Percentiles rank a stretch among this genome's conserved stretches.
phyloP scores from a whole-genome alignment of 306 rosid species.

The Sesbania bispinosa region DNA sequence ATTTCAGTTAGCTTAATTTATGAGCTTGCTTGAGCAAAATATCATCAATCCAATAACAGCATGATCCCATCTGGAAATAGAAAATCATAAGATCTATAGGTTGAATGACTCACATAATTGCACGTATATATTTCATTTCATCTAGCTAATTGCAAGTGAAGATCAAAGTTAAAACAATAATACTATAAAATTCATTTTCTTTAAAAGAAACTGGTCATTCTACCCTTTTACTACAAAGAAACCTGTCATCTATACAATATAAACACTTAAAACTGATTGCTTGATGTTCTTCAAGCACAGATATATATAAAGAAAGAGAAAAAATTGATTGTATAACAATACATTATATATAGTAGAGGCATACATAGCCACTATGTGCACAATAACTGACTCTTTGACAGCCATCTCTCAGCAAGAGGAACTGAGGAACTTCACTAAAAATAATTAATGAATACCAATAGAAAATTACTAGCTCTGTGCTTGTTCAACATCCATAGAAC shows the following conservation, averaged over 20 bases:
- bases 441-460: background rate
- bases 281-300: conserved; percentile 18
- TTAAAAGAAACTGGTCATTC: background rate
- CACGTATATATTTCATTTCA: no score
- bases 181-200: conserved; percentile 16
- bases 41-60: no score
- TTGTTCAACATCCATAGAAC: conserved; percentile 64
- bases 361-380: conserved; percentile 34
- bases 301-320: conserved; percentile 4
- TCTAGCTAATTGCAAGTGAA: background rate
- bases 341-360: background rate
- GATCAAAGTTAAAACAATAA: conserved; percentile 11
- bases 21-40: no score
- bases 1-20: no score
- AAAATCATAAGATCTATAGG: background rate
- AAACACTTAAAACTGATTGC: conserved; percentile 21
- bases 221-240: background rate
- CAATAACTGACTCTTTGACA: background rate
- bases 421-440: conserved; percentile 8
- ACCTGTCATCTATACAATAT: conserved; percentile 7
- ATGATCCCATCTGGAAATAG: background rate
- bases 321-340: conserved; percentile 16
- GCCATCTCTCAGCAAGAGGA: conserved; percentile 16
- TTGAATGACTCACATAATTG: background rate
- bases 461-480: conserved; percentile 38